phyloP scores from a whole-genome alignment of 257 asterid genomes.

The Solanum gracilifrons region DNA sequence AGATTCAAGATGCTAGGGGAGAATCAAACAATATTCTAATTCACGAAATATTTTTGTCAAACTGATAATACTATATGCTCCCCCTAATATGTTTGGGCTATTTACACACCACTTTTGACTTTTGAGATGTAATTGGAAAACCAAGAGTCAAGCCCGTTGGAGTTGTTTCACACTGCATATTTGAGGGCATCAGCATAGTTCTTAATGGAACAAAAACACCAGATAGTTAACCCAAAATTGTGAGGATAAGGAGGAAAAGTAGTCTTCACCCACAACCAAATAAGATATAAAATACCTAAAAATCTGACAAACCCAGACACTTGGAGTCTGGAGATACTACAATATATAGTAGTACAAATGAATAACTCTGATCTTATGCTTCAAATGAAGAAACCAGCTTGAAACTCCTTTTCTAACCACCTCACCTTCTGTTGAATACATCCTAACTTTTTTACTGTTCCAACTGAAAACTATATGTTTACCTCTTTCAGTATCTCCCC shows the following conservation, averaged over 20 bases:
- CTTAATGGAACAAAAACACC: background rate
- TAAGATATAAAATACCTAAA: background rate
- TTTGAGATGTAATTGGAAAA: background rate
- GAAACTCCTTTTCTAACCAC: background rate
- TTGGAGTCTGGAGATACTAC: background rate
- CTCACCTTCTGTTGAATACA: background rate
- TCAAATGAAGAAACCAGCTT: background rate
- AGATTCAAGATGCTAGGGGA: background rate
- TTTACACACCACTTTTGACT: background rate
- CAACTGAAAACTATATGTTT: background rate
- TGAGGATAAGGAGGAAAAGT: background rate
- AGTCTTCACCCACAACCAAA: background rate
- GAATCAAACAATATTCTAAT: background rate
- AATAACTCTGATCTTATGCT: background rate
- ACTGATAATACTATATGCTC: background rate
- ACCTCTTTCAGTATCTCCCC: background rate
- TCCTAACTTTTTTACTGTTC: background rate
- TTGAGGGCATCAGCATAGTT: background rate
- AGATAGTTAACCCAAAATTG: background rate
- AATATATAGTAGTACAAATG: background rate
- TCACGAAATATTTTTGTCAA: background rate
- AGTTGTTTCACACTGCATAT: background rate
- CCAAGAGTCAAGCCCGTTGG: background rate
- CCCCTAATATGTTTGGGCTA: background rate
- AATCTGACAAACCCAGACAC: background rate